Evolutionary conservation across 2,329 filamentous ascomycete genomes (phyloP).

Genomic region (Allantophomopsis cytisporea): DNA sequence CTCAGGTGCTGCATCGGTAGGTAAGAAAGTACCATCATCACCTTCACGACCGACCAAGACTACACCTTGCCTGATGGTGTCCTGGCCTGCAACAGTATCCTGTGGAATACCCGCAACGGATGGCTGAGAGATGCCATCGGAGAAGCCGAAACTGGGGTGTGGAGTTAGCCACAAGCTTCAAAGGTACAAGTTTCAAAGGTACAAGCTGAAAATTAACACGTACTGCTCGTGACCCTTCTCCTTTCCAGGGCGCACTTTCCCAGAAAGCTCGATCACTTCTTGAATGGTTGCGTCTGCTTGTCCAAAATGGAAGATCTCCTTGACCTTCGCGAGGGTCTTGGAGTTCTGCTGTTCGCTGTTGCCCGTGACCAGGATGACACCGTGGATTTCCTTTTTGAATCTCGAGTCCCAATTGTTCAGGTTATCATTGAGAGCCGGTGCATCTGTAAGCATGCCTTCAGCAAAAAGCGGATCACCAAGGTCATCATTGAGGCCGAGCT

Average conservation of each 20-base stretch:
- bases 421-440: slow-evolving; percentile 16
- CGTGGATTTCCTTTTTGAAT: slow-evolving; percentile 21
- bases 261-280: slow-evolving; percentile 17
- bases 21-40: slow-evolving; percentile 11
- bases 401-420: slow-evolving; percentile 15
- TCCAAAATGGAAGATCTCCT: slow-evolving; percentile 13
- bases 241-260: slow-evolving; percentile 19
- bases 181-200: background rate
- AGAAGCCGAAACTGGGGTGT: slow-evolving; percentile 24
- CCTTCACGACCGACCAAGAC: slow-evolving; percentile 23
- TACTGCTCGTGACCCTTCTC: slow-evolving; percentile 24
- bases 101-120: slow-evolving; percentile 19
- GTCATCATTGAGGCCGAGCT: slow-evolving; percentile 16
- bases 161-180: too few relatives aligned
- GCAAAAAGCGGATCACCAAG: slow-evolving; percentile 19
- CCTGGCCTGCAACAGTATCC: slow-evolving; percentile 15
- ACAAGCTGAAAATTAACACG: slow-evolving; percentile 4
- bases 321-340: slow-evolving; percentile 15
- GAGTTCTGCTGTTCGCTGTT: slow-evolving; percentile 14
- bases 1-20: background rate
- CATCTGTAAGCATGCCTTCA: slow-evolving; percentile 19
- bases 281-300: slow-evolving; percentile 10
- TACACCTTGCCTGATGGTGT: slow-evolving; percentile 18
- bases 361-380: slow-evolving; percentile 21
- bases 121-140: slow-evolving; percentile 27